phyloP scores from a whole-genome alignment of 2,329 filamentous ascomycete genomes.

The Fusarium heterosporum region DNA sequence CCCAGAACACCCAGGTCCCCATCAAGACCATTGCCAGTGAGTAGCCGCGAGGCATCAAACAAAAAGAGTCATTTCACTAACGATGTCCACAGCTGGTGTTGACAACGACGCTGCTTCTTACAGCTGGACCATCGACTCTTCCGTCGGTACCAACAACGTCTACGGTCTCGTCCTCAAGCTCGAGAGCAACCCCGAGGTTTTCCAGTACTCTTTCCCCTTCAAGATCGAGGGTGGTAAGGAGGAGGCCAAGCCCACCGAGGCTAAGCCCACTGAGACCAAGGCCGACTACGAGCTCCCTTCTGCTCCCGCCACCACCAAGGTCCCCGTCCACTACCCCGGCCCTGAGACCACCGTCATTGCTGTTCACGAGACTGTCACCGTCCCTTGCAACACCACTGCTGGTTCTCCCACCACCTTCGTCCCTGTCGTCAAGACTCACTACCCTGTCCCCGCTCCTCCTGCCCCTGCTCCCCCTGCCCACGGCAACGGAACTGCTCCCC shows the following conservation, averaged over 20 bases:
- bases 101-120: conserved; percentile 59
- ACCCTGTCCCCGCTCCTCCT: too few relatives aligned
- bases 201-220: conserved; percentile 75
- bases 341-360: conserved; percentile 44
- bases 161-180: conserved; percentile 70
- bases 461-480: conserved; percentile 34
- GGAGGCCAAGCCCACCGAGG: conserved; percentile 29
- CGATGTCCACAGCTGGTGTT: conserved; percentile 56
- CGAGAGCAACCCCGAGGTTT: conserved; percentile 59
- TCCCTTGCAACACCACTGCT: conserved; percentile 45
- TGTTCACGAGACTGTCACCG: conserved; percentile 36
- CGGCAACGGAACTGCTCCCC: conserved; percentile 25
- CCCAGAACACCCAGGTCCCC: conserved; percentile 56
- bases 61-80: background rate
- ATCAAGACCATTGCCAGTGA: conserved; percentile 63
- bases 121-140: conserved; percentile 62
- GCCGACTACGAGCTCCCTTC: conserved; percentile 39
- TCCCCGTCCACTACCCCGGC: conserved; percentile 15
- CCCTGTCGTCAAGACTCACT: conserved; percentile 42
- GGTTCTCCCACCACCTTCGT: conserved; percentile 36
- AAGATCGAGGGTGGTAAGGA: conserved; percentile 55
- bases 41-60: conserved; percentile 46
- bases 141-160: conserved; percentile 58
- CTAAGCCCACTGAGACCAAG: conserved; percentile 11
- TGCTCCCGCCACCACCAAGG: conserved; percentile 41